Conservation (phyloP, 805 yeast species). For the Pichia manshurica region DNA sequence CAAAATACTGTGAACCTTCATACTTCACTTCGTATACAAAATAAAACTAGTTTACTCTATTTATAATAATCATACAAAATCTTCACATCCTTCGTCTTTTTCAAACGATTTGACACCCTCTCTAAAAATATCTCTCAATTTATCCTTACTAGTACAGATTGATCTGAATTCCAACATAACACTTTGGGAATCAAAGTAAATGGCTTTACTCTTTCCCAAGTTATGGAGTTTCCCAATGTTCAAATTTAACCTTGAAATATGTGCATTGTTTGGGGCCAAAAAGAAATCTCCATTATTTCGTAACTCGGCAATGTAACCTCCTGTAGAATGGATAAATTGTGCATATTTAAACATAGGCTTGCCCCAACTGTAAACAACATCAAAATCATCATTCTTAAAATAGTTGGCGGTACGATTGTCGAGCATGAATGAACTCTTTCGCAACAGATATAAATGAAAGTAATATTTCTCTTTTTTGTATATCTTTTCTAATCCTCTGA, state of each 20-base stretch:
- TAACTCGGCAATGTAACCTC: conserved; percentile 84
- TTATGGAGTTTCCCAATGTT: conserved; percentile 27
- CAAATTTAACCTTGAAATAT: conserved; percentile 66
- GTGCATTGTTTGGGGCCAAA: conserved; percentile 82
- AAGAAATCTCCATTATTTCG: conserved; percentile 72
- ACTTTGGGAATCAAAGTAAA: conserved; percentile 59
- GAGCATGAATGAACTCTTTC: conserved; percentile 64
- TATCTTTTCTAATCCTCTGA: conserved; percentile 34
- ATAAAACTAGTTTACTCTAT: too few species aligned
- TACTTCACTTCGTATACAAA: too few species aligned
- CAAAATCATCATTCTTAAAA: conserved; percentile 46
- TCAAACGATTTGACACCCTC: conserved; percentile 52
- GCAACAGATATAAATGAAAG: conserved; percentile 72
- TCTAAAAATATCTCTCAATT: conserved; percentile 46
- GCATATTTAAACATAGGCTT: conserved; percentile 72
- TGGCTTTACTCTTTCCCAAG: conserved; percentile 20
- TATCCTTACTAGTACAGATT: conserved; percentile 48
- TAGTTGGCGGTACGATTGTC: conserved; percentile 74
- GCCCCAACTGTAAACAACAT: conserved; percentile 88
- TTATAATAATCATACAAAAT: background rate
- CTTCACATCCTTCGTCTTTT: conserved; percentile 22
- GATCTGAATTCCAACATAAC: conserved; percentile 66
- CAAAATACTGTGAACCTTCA: too few species aligned
- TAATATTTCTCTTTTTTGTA: conserved; percentile 52
- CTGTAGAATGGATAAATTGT: conserved; percentile 86